Base-by-base conservation (phyloP, 306 rosid species). In the Sesbania bispinosa region DNA sequence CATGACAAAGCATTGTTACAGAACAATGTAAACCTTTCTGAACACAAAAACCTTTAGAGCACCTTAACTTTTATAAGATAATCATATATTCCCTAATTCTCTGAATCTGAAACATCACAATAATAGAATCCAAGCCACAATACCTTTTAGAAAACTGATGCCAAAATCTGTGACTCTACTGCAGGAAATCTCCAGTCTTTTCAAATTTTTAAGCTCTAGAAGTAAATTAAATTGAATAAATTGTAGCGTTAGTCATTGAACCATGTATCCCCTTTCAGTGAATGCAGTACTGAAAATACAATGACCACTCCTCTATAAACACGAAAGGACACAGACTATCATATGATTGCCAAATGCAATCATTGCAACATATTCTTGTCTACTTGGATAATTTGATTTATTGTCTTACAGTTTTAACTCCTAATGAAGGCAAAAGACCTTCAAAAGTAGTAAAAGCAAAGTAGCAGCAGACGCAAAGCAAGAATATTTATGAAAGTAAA, bases 121-220 rank as follows among this genome's bases (percentile, higher is more conserved):
- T 32, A 52, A 59, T 24, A 32, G 9, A 76, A 11, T 69, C 43
- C 21, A 42, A 26, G 52, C 24, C 30, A 2, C 15, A 23, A 51
- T 82, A 92, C 97, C 97, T 89, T 74, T 75, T 48, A 92, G 72
- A 82, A 75, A 86, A 51, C 85, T 58, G 80, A 92, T 76, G 80
- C 97, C 97, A 63, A 30, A 5, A 82, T 92, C 85, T 8, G 92
- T 86, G 57, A 92, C 92, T 80, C 77, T 87, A 76, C 92, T 83
- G 92, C 88, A 84, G 6, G 94, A 84, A 77, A 92, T 77, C 83
- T 92, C 89, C 23, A 92, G 70, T 59, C 72, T 84, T 67, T 75
- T 89, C 83, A 92, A 80, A 73, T 78, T 84, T 52, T 83, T 73
- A 71, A 92, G 96, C 57, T 87, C 96, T 92, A 94, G 55, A 78